Base-by-base conservation (phyloP, 176 grass and related monocot genomes). In the Oryza longistaminata region DNA sequence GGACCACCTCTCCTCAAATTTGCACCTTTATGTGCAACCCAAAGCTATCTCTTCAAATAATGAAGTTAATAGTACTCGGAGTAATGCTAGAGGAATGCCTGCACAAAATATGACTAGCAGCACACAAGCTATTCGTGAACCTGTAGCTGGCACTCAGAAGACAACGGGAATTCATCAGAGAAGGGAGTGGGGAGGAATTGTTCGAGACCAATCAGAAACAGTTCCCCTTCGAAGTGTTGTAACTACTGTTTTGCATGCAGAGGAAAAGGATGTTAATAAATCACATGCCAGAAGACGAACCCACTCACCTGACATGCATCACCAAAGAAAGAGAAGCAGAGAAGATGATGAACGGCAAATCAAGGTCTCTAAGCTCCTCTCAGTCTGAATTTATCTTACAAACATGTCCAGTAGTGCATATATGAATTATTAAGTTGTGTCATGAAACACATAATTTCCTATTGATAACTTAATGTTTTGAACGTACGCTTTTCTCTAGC, bases 1-100 rank as follows among this genome's bases (percentile, higher is more conserved):
- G 97, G 97, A 92, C 82, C 93, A 99, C 83, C 91, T 99, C 2
- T 99, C 97, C 37, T 91, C 88, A 58, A 96, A 92, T 71, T 52
- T 94, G 67, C 83, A 91, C 60, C 88, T 94, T 14, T 99, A 99
- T 81, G 85, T 92, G 27, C 88, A 96, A 17, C 66, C 85, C 19
- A 87, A 93, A 79, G 77, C 77, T 60, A 44, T 66, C 9, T 52
- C 80, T 79, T 21, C 76, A 46, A 80, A 67, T 68, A 83, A 90
- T 68, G 75, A 77, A 50, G 9, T 69, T 70, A 90, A 74, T 81
- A 85, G 35, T 68, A 69, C 35, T 33, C 22, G 0, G n/a, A 83
- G 35, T 81, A 68, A 58, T 68, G 73, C 79, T 26, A 87, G 73
- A 84, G 85, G 42, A 84, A 43, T 81, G 76, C 74, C 82, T 64